phyloP scores from a whole-genome alignment of 192 early-diverging fungal genomes.

The Radiomyces spectabilis region DNA sequence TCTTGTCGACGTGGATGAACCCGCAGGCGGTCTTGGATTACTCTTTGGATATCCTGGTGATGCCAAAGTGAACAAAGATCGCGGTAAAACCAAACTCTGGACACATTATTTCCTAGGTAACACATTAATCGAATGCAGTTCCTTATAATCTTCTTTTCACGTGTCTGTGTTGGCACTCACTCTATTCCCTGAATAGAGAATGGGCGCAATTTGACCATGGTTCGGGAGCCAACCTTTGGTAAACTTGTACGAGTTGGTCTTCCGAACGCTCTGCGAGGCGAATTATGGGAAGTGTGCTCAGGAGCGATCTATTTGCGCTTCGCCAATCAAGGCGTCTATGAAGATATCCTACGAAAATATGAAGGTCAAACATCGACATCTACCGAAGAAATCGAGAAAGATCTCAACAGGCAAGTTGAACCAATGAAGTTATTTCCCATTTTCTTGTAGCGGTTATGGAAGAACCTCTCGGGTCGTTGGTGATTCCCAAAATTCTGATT shows the following conservation, averaged over 20 bases:
- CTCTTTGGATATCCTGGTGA: conserved; percentile 70
- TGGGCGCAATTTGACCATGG: conserved; percentile 74
- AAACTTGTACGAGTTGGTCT: conserved; percentile 77
- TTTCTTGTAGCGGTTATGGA: background rate
- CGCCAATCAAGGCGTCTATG: conserved; percentile 67
- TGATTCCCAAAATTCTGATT: too few relatives aligned
- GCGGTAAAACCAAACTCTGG: conserved; percentile 70
- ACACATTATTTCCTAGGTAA: conserved; percentile 65
- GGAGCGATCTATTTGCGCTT: conserved; percentile 78
- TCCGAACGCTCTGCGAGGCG: conserved; percentile 75
- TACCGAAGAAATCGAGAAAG: conserved; percentile 90
- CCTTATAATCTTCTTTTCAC: too few relatives aligned
- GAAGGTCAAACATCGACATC: conserved; percentile 55
- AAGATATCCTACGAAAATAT: conserved; percentile 52
- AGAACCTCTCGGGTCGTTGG: too few relatives aligned
- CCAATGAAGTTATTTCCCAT: background rate
- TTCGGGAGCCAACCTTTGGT: conserved; percentile 70
- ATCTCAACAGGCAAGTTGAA: conserved; percentile 48
- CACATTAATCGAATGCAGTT: too few relatives aligned
- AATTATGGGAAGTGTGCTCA: conserved; percentile 84
- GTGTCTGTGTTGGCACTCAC: conserved; percentile 2
- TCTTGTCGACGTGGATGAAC: conserved; percentile 1
- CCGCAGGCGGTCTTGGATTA: conserved; percentile 57
- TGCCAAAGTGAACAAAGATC: conserved; percentile 61
- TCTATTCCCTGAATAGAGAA: conserved; percentile 28